Conservation (phyloP, 1,139 yeast species). For the Pichia sp. region DNA sequence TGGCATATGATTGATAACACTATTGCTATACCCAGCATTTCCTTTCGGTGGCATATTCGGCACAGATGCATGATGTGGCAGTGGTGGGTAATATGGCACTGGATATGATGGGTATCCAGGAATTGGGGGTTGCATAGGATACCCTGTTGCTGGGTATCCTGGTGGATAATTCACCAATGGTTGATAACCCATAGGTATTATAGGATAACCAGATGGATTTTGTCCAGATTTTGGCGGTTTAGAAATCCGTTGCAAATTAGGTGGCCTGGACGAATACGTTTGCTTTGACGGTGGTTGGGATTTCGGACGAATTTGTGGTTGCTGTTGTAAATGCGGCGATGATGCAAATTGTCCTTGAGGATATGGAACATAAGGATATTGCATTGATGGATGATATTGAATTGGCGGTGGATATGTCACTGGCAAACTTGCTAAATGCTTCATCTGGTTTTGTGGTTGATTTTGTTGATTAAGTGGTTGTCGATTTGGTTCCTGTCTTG, state of each 20-base stretch:
- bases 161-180: too few species aligned
- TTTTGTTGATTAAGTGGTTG: not conserved
- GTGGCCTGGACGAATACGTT: not conserved
- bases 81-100: not conserved
- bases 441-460: not conserved
- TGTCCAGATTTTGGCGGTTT: too few species aligned
- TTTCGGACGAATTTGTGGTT: not conserved
- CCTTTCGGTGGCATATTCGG: constrained; percentile 1
- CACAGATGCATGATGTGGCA: not conserved
- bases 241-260: not conserved
- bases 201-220: too few species aligned
- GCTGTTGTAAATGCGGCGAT: constrained; percentile 1
- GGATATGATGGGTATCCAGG: constrained; percentile 2
- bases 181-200: not conserved
- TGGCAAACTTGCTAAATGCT: too few species aligned
- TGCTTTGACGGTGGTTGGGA: constrained; percentile 12
- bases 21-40: constrained; percentile 13
- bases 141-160: constrained; percentile 2
- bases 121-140: not conserved
- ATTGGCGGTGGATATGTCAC: too few species aligned
- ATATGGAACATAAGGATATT: not conserved
- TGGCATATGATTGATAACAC: constrained; percentile 24
- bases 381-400: not conserved
- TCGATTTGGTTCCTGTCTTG: too few species aligned
- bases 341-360: not conserved